Evolutionary conservation across 2,329 filamentous ascomycete genomes (phyloP).

Genomic region (Xylaria hypoxylon): DNA sequence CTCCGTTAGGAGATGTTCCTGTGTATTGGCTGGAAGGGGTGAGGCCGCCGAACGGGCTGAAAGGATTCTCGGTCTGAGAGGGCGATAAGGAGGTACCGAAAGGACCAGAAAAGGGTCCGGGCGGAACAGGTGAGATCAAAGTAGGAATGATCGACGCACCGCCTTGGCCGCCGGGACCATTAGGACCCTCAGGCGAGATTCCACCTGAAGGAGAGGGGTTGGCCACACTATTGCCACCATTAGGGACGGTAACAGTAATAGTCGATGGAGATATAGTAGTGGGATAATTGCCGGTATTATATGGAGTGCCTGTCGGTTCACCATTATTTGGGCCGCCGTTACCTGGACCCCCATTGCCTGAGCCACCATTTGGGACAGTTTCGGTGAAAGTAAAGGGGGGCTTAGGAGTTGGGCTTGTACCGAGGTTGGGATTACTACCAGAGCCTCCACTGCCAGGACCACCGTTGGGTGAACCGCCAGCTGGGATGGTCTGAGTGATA

Average conservation of each 20-base stretch:
- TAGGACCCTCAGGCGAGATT: conserved; percentile 32
- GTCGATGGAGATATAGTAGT: conserved; percentile 24
- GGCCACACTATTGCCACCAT: conserved; percentile 22
- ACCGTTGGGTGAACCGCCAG: conserved; percentile 14
- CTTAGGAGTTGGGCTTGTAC: conserved; percentile 23
- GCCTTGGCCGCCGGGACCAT: conserved; percentile 41
- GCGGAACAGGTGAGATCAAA: conserved; percentile 32
- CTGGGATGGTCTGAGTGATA: conserved; percentile 32
- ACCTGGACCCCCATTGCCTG: conserved; percentile 21
- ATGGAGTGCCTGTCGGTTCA: conserved; percentile 27
- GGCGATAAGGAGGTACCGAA: conserved; percentile 40
- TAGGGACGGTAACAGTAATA: conserved; percentile 35
- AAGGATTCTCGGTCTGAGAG: conserved; percentile 22
- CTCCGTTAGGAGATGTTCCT: conserved; percentile 35
- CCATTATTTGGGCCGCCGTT: conserved; percentile 21
- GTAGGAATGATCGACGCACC: conserved; percentile 32
- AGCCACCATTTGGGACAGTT: conserved; percentile 25
- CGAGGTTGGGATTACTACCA: conserved; percentile 21
- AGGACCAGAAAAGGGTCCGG: conserved; percentile 41
- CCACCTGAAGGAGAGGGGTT: conserved; percentile 29
- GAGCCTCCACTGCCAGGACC: conserved; percentile 10
- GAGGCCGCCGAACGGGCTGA: conserved; percentile 32
- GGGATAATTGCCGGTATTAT: conserved; percentile 29
- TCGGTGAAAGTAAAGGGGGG: conserved; percentile 28
- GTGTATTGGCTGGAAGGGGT: conserved; percentile 40